Conservation (phyloP, 257 asterid species). For the Ocimum tenuiflorum region DNA sequence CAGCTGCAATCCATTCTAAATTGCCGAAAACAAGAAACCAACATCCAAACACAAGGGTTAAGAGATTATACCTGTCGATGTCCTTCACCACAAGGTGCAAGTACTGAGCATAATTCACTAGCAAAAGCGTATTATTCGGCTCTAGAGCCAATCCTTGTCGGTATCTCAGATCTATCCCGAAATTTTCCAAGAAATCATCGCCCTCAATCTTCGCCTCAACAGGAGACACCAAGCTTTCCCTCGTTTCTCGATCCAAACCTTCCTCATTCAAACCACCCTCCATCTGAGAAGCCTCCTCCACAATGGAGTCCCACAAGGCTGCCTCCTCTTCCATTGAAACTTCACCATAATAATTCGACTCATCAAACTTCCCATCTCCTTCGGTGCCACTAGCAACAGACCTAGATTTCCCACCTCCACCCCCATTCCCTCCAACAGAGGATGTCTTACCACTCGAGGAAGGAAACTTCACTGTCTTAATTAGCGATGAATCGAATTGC, state of each 20-base stretch:
- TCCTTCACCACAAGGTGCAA: slow-evolving; percentile 65
- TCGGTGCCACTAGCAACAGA: slow-evolving; percentile 57
- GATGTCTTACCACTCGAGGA: slow-evolving; percentile 50
- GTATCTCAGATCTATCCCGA: slow-evolving; percentile 55
- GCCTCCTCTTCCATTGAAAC: slow-evolving; percentile 41
- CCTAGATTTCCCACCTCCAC: slow-evolving; percentile 59
- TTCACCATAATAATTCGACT: slow-evolving; percentile 27
- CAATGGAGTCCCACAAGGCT: slow-evolving; percentile 55
- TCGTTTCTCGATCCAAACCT: slow-evolving; percentile 59
- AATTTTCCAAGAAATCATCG: slow-evolving; percentile 39
- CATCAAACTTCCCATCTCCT: slow-evolving; percentile 71
- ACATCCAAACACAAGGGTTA: not conserved
- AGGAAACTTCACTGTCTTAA: slow-evolving; percentile 38
- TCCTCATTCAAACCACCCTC: slow-evolving; percentile 35
- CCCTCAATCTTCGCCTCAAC: slow-evolving; percentile 53
- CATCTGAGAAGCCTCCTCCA: slow-evolving; percentile 60
- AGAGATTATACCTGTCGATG: slow-evolving; percentile 64
- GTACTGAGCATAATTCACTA: slow-evolving; percentile 89
- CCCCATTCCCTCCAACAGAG: slow-evolving; percentile 60
- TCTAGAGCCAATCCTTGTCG: slow-evolving; percentile 50
- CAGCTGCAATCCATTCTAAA: slow-evolving; percentile 13
- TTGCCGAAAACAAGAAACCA: slow-evolving; percentile 19
- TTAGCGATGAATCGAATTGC: slow-evolving; percentile 47
- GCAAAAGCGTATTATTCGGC: slow-evolving; percentile 67
- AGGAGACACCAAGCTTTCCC: slow-evolving; percentile 54